A percentile compares a stretch with the other conserved stretches of the same genome.
These are phyloP conservation scores for Luffa aegyptiaca DNA, from an alignment of 306 rosid genomes.

Conservation along the genomic window DNA sequence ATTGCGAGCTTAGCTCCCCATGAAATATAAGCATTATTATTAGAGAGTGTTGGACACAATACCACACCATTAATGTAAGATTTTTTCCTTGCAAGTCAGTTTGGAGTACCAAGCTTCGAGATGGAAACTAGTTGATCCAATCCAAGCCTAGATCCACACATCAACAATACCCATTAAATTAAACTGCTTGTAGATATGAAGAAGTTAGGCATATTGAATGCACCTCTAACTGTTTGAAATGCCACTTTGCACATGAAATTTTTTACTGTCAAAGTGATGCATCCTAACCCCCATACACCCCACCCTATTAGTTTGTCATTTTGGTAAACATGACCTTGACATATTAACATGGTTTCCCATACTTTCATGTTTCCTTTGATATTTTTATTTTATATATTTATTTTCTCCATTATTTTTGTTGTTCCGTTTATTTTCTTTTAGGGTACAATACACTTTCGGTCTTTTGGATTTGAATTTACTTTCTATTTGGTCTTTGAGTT, in stretches of 20 bases:
- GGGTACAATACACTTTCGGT: no score
- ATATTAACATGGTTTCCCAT: not conserved
- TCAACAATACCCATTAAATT: not conserved
- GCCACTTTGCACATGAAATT: not conserved
- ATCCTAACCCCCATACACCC: not conserved
- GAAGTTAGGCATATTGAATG: constrained; percentile 2
- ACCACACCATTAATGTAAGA: no score
- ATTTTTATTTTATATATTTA: not conserved
- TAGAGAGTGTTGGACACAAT: no score
- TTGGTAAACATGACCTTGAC: not conserved
- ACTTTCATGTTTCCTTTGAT: not conserved
- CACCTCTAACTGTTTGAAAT: not conserved
- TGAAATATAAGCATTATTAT: no score
- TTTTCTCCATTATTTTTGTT: not conserved
- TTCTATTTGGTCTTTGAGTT: no score
- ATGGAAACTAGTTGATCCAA: no score
- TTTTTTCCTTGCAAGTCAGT: no score
- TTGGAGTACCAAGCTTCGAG: no score
- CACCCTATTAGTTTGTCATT: not conserved
- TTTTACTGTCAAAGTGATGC: not conserved
- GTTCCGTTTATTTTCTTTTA: not conserved
- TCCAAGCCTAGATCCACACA: no score
- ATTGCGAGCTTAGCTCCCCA: no score
- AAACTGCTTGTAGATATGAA: not conserved
- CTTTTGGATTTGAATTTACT: no score